Evolutionary conservation across 2,329 filamentous ascomycete species (phyloP), one percentile per base, ranked within the genome.

Genomic region (Leptographium flavum): DNA sequence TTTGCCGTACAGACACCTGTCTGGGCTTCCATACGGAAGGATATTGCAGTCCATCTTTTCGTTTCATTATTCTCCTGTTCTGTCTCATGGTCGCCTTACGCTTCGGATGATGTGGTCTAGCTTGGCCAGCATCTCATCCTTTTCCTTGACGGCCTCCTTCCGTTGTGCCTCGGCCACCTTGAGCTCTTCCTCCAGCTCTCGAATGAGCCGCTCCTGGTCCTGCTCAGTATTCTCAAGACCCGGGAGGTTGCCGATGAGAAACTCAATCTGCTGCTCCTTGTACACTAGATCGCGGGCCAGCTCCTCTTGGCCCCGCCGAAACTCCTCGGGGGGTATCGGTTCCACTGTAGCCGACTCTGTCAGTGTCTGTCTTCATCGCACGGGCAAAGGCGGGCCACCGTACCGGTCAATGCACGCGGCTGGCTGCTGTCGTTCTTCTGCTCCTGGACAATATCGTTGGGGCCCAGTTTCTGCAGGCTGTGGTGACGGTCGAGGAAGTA

Each of bases 201-300:
- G 71, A 47, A 83, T 79, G 47, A 74, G 73, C 52, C 73, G 69
- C 57, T 83, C 73, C 61, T 93, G 86, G 56, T 87, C 81, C 50
- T 74, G 69, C 59, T 90, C 83, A 56, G 81, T 90, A 50, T 80
- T 84, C 38, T 86, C 81, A 21, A 92, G 66, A 0, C 86, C 86
- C 0, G 86, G 86, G 2, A 93, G 68, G 21, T 73, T 75, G 15
- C 79, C 81, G 47, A 90, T 83, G 40, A 92, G 65, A 38, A 76
- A 69, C 60, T 92, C 85, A 50, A 92, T 87, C 64, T 90, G 83
- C 63, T 88, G 83, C 55, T 87, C 81, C 56, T 88, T 87, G 47
- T 83, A 60, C 47, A 90, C 79, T 23, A 92, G 68, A 58, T 90
- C 85, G 50, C 76, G 74, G 32, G 83, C 82, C 44, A 92, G 68